Base-by-base conservation (phyloP, 768 basidiomycete species). In the Trametes elegans region DNA sequence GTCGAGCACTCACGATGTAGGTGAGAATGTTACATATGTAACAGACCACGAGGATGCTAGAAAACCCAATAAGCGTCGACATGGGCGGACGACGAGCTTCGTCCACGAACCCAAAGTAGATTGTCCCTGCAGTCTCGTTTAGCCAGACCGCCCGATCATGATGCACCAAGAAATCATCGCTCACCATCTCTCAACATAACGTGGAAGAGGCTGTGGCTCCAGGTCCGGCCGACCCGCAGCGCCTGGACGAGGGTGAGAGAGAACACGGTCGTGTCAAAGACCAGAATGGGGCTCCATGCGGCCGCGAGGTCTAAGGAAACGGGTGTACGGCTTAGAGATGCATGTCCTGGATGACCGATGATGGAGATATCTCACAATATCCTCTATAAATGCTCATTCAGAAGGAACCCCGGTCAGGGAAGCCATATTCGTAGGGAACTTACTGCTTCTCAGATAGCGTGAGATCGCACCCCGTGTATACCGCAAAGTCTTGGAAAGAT, bases 201-300 rank as follows among this genome's bases (percentile, higher is more conserved):
- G 16, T 34, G 36, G 14, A 51, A 57, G 14, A 50, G 14, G 23
- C 49, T 36, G 3, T 29, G 32, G 28, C 44, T 44, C 55, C 48
- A 51, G 13, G 34, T 31, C 7, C 35, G 32, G 11, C 42, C 36
- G 0, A 45, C 34, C 6, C 41, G 41, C 5, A 57, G 36, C 11
- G 42, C 49, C 14, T 50, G 49, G 14, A 45, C 35, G 5, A 51
- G 29, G 16, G 55, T 57, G 35, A 57, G 28, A 5, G 24, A 28
- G 43, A 57, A 51, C 16, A 57, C 31, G 7, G 55, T 46, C 16
- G 26, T 38, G 26, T 57, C 55, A 44, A 57, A 51, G 27, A 51
- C 55, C 35, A 57, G 24, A 13, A 57, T 51, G 6, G 44, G 21
- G 43, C 55, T 51, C 55, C 55, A 57, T 10, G 55, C 53, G 23